Conservation (phyloP, 2,329 filamentous ascomycete genomes). For the Fusarium drepaniforme region DNA sequence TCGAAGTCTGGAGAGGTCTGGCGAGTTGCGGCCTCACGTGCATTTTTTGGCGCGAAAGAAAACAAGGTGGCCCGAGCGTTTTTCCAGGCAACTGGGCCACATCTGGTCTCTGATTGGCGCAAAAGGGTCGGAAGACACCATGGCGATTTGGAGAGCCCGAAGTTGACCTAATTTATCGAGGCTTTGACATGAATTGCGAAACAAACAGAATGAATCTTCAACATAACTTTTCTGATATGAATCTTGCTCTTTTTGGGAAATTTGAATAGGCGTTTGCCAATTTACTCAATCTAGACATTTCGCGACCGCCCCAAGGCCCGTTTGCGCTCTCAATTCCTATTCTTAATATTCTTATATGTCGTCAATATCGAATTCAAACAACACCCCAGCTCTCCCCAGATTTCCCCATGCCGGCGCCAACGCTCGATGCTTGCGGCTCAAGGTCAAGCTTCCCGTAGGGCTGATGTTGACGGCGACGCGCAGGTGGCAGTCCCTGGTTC, state of each 20-base stretch:
- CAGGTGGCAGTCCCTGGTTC: constrained; percentile 23
- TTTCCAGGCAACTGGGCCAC: constrained; percentile 39
- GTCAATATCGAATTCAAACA: constrained; percentile 23
- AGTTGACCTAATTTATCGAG: constrained; percentile 18
- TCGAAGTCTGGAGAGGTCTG: constrained; percentile 34
- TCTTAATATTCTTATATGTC: constrained; percentile 8
- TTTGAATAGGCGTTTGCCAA: neutral
- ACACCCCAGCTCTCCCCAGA: constrained; percentile 38
- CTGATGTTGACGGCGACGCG: constrained; percentile 38
- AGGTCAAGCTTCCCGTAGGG: constrained; percentile 45
- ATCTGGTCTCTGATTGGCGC: constrained; percentile 28
- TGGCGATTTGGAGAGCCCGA: constrained; percentile 31
- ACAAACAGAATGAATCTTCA: constrained; percentile 17
- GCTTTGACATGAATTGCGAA: constrained; percentile 27
- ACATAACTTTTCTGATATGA: constrained; percentile 3
- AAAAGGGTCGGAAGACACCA: constrained; percentile 8
- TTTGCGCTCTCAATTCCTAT: constrained; percentile 34
- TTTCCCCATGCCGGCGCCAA: constrained; percentile 41
- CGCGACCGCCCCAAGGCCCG: constrained; percentile 2
- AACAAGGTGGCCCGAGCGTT: constrained; percentile 39
- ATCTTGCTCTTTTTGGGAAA: neutral
- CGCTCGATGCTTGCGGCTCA: constrained; percentile 46
- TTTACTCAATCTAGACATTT: constrained; percentile 18
- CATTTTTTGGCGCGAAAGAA: constrained; percentile 39
- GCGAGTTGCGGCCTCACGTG: constrained; percentile 38